Evolutionary conservation across 495 filamentous ascomycete genomes (phyloP).

Genomic region (Penicillium waksmanii): DNA sequence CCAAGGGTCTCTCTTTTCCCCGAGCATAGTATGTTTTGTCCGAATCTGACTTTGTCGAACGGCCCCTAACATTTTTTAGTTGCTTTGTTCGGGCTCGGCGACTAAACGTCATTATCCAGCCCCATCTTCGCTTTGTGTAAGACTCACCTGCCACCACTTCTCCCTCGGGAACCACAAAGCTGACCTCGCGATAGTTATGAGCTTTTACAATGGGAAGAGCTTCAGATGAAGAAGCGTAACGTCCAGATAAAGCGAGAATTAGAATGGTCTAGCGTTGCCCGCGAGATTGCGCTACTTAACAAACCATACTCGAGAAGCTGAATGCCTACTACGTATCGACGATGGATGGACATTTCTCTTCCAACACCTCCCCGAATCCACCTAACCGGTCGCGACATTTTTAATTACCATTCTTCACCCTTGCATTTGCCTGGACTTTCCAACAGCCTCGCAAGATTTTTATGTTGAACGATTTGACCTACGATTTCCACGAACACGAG

Average conservation of each 20-base stretch:
- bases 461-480: conserved; percentile 26
- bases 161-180: conserved; percentile 6
- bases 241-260: conserved; percentile 68
- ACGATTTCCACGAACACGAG: conserved; percentile 27
- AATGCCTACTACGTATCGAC: conserved; percentile 4
- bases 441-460: conserved; percentile 6
- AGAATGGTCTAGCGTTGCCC: conserved; percentile 86
- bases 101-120: conserved; percentile 76
- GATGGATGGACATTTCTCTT: not conserved
- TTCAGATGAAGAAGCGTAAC: conserved; percentile 48
- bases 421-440: conserved; percentile 5
- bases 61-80: conserved; percentile 36
- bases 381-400: not conserved
- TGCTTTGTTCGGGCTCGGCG: conserved; percentile 93
- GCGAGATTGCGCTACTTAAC: conserved; percentile 95
- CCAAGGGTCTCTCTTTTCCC: conserved; percentile 78
- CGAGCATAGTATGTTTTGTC: conserved; percentile 72
- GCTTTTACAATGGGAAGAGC: conserved; percentile 94
- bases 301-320: conserved; percentile 72
- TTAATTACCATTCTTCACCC: conserved; percentile 3
- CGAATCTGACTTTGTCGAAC: not conserved
- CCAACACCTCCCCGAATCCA: not conserved
- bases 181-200: conserved; percentile 45
- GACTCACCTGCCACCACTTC: conserved; percentile 6
- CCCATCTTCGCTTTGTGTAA: conserved; percentile 69